Evolutionary conservation across 148 eudicot genomes (phyloP), one percentile per base, ranked within the genome.

Genomic region (Silene uniflora): DNA sequence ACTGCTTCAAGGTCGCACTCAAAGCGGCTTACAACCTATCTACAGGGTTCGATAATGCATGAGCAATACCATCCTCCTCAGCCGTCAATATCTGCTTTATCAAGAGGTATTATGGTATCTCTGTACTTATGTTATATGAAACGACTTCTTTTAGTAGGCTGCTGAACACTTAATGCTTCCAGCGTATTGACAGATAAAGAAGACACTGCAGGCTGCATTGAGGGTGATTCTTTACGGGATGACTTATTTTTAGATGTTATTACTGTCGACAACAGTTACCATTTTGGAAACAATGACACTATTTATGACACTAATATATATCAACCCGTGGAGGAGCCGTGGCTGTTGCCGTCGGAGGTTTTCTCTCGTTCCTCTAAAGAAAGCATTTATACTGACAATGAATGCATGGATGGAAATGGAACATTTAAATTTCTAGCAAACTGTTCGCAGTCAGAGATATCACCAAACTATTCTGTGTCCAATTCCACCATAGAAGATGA

Each of bases 81-180:
- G 62, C 81, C 88, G 72, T 77, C 83, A 29, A 32, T 76, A 61
- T 82, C 79, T 24, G 73, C 84, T 75, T 77, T 69, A 67, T 70
- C 84, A 61, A 86, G 76, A 93, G 98, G 98, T 93, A 88, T 73
- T 71, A 66, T 18, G 58, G 21, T 44, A 42, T 71, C 61, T 52
- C 67, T 42, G 59, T 44, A 56, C 77, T 82, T 67, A 21, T 22
- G 7, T 67, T 73, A 6, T 32, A 19, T 65, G 70, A 52, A 71
- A 73, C 25, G 56, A 72, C 32, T 24, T 44, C 69, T 71, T 44
- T 77, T 81, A 58, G 76, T 81, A 73, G 80, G 88, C 80, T 85
- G 85, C 92, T 92, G 85, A 88, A 88, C 85, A 87, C 93, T 93
- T 85, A 91, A 88, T 91, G 86, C 86, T 87, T 89, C 86, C 92